Evolutionary conservation across 2,329 filamentous ascomycete genomes (phyloP).

Genomic region (Furcasterigmium furcatum): DNA sequence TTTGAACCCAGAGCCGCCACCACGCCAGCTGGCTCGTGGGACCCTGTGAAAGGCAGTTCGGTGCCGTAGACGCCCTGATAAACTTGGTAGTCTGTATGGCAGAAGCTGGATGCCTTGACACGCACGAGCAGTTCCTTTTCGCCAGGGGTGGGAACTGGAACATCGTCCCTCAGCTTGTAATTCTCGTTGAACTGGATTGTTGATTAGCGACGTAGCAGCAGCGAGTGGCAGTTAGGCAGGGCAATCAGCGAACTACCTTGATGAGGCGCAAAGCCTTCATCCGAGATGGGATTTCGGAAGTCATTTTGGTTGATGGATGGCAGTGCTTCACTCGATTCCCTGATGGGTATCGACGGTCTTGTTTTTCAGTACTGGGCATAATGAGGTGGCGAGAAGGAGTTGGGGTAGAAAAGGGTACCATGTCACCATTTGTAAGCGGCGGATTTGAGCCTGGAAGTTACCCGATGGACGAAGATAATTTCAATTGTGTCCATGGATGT

Average conservation of each 20-base stretch:
- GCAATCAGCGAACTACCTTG: not conserved
- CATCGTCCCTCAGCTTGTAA: not conserved
- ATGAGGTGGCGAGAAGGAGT: no score
- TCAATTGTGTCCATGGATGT: no score
- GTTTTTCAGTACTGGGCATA: no score
- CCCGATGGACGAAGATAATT: no score
- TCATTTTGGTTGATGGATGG: no score
- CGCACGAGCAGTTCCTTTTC: not conserved
- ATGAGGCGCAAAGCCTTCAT: not conserved
- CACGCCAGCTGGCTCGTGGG: slow-evolving; percentile 17
- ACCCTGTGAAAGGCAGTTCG: slow-evolving; percentile 13
- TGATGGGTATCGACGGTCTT: no score
- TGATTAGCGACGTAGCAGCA: not conserved
- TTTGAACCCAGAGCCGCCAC: slow-evolving; percentile 12
- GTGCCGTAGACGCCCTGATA: slow-evolving; percentile 12
- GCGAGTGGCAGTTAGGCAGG: not conserved
- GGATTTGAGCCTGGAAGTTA: no score
- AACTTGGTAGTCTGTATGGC: slow-evolving; percentile 16
- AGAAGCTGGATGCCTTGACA: not conserved
- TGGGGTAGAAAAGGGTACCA: no score
- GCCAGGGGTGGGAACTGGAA: not conserved
- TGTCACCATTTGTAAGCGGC: no score
- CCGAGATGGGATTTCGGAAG: no score
- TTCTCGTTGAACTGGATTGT: not conserved
- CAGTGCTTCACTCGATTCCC: no score